Evolutionary conservation across 2,329 filamentous ascomycete species (phyloP), one percentile per base, ranked within the genome.

Genomic region (Monilinia aucupariae): DNA sequence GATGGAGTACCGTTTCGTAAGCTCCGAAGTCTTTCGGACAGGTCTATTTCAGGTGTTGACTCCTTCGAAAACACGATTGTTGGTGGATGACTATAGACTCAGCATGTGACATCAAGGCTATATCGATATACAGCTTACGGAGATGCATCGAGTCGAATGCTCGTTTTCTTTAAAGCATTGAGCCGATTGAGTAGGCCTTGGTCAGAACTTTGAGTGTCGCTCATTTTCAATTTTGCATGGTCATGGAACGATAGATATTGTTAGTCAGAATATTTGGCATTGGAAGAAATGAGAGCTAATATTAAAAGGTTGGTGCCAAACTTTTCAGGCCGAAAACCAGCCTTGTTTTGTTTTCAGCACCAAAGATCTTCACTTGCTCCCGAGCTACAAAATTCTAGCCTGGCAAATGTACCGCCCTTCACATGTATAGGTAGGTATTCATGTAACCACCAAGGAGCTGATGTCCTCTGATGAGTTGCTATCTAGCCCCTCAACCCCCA

Each of bases 151-250:
- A 72, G 63, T 47, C 65, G 63, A 25, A 73, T 66, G 50, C 50
- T 69, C n/a, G 72, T 71, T 64, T 71, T 72, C 64, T 71, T 72
- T 13, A 74, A 67, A 12, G 71, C 71, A 61, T 74, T 73, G 15
- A 74, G 66, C 13, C 72, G 70, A 30, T 68, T 64, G 4, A 74
- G 66, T 15, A 74, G 71, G 54, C 68, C 58, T 54, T 71, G 63
- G 47, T 74, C 72, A 52, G 70, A 71, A 55, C 62, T 68, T 50
- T 68, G 68, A 52, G 67, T 71, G 51, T 67, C 64, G 64, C 67
- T 67, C 72, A 74, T 74, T 67, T 65, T 62, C 25, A 30, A 47
- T 32, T 39, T n/a, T 45, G 22, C 27, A 47, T 30, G 22, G 12
- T 51, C 17, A 39, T 54, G n/a, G 39, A 22, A 49, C 4, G 25